phyloP scores from a whole-genome alignment of 1,284 basidiomycete species.

The Taiwanofungus camphoratus region DNA sequence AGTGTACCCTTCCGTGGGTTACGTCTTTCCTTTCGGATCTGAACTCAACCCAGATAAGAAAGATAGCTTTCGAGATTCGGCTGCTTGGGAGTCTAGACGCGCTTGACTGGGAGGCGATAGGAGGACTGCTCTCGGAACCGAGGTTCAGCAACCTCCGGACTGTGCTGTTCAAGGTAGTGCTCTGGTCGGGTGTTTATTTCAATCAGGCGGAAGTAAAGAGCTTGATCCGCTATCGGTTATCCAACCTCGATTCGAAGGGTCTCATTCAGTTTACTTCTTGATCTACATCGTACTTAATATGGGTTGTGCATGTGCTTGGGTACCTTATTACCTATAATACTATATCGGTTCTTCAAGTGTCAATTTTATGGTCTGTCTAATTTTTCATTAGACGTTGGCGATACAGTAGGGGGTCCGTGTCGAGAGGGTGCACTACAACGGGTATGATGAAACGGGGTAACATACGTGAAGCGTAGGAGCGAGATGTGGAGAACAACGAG shows the following conservation, averaged over 20 bases:
- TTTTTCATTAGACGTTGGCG: constrained; percentile 18
- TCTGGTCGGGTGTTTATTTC: constrained; percentile 22
- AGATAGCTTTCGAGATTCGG: constrained; percentile 17
- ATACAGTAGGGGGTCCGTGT: constrained; percentile 14
- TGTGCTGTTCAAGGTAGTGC: constrained; percentile 18
- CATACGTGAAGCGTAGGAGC: constrained; percentile 13
- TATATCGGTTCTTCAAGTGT: not conserved
- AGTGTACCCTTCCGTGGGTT: constrained; percentile 23
- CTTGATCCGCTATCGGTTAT: constrained; percentile 16
- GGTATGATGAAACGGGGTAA: constrained; percentile 24
- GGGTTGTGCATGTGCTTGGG: too few species aligned
- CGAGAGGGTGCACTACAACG: constrained; percentile 15
- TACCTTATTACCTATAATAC: too few species aligned
- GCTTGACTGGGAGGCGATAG: constrained; percentile 22
- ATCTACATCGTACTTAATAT: too few species aligned
- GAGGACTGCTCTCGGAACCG: constrained; percentile 12
- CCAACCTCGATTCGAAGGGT: constrained; percentile 18
- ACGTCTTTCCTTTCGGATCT: constrained; percentile 16
- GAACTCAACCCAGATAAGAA: constrained; percentile 13
- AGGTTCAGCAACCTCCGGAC: constrained; percentile 14
- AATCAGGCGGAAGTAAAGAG: constrained; percentile 16
- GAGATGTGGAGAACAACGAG: constrained; percentile 7
- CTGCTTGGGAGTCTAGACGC: constrained; percentile 23
- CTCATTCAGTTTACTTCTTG: constrained; percentile 13
- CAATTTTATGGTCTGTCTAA: not conserved